Percentiles rank a stretch among this genome's conserved stretches.
Evolutionary conservation across 176 grass and related monocot species (phyloP).

Genomic region (Cenchrus americanus): DNA sequence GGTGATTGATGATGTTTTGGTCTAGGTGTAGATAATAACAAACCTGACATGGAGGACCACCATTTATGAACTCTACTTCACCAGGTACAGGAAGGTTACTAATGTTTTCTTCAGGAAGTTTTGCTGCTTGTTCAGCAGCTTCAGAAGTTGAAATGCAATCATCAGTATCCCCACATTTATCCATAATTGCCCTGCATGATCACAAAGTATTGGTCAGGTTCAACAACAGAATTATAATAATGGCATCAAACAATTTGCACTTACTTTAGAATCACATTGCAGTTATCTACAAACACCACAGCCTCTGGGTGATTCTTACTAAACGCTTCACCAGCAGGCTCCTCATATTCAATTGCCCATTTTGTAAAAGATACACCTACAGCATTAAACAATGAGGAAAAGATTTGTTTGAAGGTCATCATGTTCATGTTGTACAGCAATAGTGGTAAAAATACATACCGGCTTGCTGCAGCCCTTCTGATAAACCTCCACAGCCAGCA

Average conservation of each 20-base stretch:
- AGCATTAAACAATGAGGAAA: slow-evolving; percentile 35
- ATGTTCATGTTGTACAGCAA: slow-evolving; percentile 24
- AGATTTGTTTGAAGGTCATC: slow-evolving; percentile 3
- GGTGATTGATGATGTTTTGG: slow-evolving; percentile 4
- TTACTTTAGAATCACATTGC: slow-evolving; percentile 98
- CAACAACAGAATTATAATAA: not conserved
- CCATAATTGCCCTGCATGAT: slow-evolving; percentile 88
- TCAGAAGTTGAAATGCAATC: slow-evolving; percentile 94
- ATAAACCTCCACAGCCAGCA: slow-evolving; percentile 98
- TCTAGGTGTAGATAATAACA: slow-evolving; percentile 32
- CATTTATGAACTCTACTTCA: slow-evolving; percentile 99
- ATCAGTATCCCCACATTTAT: slow-evolving; percentile 90
- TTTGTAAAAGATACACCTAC: slow-evolving; percentile 87
- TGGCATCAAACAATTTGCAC: slow-evolving; percentile 34
- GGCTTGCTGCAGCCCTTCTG: slow-evolving; percentile 90
- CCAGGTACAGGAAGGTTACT: slow-evolving; percentile 89
- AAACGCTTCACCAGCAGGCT: slow-evolving; percentile 96
- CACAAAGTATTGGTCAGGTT: slow-evolving; percentile 6
- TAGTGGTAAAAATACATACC: slow-evolving; percentile 54
- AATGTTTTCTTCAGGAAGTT: slow-evolving; percentile 71
- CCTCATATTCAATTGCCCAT: slow-evolving; percentile 99
- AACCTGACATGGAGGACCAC: slow-evolving; percentile 97
- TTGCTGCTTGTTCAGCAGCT: slow-evolving; percentile 80
- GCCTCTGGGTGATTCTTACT: slow-evolving; percentile 89
- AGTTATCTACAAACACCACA: slow-evolving; percentile 90